Conservation (phyloP, 495 filamentous ascomycete species). For the Lasiosphaeris hirsuta region DNA sequence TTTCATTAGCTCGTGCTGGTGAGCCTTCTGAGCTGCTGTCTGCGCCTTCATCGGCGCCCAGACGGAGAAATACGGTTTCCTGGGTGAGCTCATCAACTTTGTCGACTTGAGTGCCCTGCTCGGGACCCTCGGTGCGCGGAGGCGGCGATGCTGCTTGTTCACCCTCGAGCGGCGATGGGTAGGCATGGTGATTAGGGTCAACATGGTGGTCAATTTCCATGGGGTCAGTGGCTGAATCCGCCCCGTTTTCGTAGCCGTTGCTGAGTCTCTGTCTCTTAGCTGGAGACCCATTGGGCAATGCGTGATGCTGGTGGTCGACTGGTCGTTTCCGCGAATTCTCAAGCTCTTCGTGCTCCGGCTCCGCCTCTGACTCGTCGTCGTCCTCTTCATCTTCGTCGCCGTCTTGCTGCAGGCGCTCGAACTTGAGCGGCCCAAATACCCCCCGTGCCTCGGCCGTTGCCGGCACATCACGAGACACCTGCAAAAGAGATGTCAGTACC, state of each 20-base stretch:
- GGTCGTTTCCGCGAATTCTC: constrained; percentile 51
- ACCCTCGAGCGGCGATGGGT: constrained; percentile 54
- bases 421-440: constrained; percentile 48
- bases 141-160: constrained; percentile 54
- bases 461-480: constrained; percentile 44
- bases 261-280: constrained; percentile 53
- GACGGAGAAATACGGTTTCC: constrained; percentile 61
- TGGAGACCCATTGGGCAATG: constrained; percentile 49
- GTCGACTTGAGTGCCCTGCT: constrained; percentile 71
- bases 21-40: constrained; percentile 23
- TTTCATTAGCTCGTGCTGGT: constrained; percentile 38
- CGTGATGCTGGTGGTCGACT: constrained; percentile 43
- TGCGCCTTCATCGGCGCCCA: constrained; percentile 57
- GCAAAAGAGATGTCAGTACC: constrained; percentile 44
- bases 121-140: constrained; percentile 59
- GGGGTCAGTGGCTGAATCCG: constrained; percentile 54
- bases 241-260: constrained; percentile 62
- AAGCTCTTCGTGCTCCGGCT: constrained; percentile 36
- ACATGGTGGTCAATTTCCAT: constrained; percentile 55
- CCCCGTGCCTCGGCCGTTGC: constrained; percentile 45
- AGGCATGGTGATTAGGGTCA: constrained; percentile 53
- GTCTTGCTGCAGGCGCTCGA: constrained; percentile 29
- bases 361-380: constrained; percentile 31
- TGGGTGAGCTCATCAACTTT: constrained; percentile 58
- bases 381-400: constrained; percentile 32